phyloP scores from a whole-genome alignment of 2,329 filamentous ascomycete species.

The Monosporascus sp. region DNA sequence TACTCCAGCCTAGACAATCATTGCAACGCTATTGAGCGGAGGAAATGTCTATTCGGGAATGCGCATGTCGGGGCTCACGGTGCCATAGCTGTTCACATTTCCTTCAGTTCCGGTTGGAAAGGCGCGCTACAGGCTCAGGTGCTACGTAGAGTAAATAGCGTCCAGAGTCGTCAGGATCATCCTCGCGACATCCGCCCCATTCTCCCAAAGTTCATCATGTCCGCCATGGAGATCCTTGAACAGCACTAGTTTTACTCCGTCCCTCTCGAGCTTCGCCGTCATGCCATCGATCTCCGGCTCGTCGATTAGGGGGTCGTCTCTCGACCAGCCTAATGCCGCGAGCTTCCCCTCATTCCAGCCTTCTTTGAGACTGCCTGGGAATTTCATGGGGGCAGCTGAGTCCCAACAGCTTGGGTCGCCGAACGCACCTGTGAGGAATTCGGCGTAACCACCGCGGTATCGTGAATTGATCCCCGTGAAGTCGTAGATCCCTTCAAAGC shows the following conservation, averaged over 20 bases:
- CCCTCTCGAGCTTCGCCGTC: slow-evolving; percentile 39
- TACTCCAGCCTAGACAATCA: too few relatives aligned
- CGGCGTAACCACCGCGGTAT: slow-evolving; percentile 44
- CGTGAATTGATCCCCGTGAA: slow-evolving; percentile 47
- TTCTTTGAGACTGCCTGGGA: slow-evolving; percentile 34
- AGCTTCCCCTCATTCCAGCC: slow-evolving; percentile 24
- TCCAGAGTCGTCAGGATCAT: slow-evolving; percentile 29
- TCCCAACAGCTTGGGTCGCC: slow-evolving; percentile 50
- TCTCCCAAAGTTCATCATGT: slow-evolving; percentile 61
- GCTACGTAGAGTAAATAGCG: neutral
- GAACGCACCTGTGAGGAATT: slow-evolving; percentile 57
- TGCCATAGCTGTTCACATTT: too few relatives aligned
- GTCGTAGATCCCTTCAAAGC: slow-evolving; percentile 64
- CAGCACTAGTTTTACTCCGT: slow-evolving; percentile 30
- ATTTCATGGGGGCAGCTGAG: slow-evolving; percentile 47
- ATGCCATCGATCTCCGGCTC: slow-evolving; percentile 55
- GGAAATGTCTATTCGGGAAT: too few relatives aligned
- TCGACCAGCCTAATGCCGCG: slow-evolving; percentile 39
- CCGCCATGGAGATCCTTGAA: slow-evolving; percentile 46
- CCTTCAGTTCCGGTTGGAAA: too few relatives aligned
- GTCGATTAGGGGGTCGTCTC: slow-evolving; percentile 46
- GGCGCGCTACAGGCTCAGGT: neutral
- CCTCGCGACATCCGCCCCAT: slow-evolving; percentile 51
- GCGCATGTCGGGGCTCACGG: too few relatives aligned
- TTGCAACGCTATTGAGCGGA: too few relatives aligned